Evolutionary conservation across 2,329 filamentous ascomycete species (phyloP), one percentile per base, ranked within the genome.

Genomic region (Beauveria asiatica): DNA sequence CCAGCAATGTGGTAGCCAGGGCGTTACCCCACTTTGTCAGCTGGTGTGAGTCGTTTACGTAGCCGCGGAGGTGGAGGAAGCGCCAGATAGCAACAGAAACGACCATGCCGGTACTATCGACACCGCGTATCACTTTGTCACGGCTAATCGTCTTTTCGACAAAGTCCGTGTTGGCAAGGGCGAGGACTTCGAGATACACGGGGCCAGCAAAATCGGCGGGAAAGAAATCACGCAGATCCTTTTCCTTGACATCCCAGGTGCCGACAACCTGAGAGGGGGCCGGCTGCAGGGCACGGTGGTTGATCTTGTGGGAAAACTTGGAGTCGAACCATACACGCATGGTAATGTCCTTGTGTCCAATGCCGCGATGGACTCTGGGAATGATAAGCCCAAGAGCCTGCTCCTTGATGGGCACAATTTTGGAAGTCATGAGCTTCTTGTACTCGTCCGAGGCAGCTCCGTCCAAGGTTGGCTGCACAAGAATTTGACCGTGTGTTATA

Each of bases 41-140:
- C 62, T 86, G 83, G 73, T 97, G 93, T 52, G 83, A 79, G 55
- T 86, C 80, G 66, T 94, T 84, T 51, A 96, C 80, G 68, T 97
- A 99, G 25, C 88, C 92, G 62, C 92, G 85, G 53, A 97, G 80
- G 69, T 96, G 90, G 23, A 99, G 80, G 73, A 97, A 94, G 59
- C 92, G 85, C 88, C 91, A 97, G 61, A 93, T 81, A 7, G 87
- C 84, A 67, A 96, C 90, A 19, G 83, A 83, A 8, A 80, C 74
- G 59, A 91, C 76, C 59, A 93, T 82, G 67, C 94, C 89, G 17
- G 74, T 70, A 23, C 78, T 79, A 53, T 88, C 81, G 64, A 87
- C 83, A n/a, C 87, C 83, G 62, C 80, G 83, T 42, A 79, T 85
- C 16, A 74, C 70, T 67, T 77, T 80, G 64, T 81, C 84, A 59